A percentile compares a stretch with the other conserved stretches of the same genome.
These are phyloP conservation scores for Wickerhamiella brachini DNA, from an alignment of 805 yeast genomes.

Conservation along the genomic window DNA sequence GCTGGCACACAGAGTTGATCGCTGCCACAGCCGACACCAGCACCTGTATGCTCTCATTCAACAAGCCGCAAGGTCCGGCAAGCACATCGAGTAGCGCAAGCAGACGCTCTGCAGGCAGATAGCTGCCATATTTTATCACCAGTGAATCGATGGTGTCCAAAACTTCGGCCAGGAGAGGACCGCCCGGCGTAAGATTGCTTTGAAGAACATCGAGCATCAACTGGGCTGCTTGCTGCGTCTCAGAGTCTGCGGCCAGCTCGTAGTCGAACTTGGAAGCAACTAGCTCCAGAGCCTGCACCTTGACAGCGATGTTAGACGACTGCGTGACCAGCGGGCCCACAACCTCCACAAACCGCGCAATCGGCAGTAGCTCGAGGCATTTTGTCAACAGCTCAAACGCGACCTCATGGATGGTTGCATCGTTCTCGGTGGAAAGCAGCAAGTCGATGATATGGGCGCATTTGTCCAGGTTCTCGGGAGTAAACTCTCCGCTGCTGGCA, in stretches of 20 bases:
- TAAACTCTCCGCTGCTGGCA: constrained; percentile 9
- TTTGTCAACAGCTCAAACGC: constrained; percentile 47
- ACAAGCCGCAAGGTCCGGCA: constrained; percentile 41
- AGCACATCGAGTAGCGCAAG: constrained; percentile 38
- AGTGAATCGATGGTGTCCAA: constrained; percentile 32
- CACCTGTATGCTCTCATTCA: constrained; percentile 42
- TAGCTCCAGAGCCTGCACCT: constrained; percentile 47
- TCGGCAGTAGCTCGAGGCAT: constrained; percentile 58
- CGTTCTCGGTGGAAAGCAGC: constrained; percentile 13
- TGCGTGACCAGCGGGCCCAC: constrained; percentile 30
- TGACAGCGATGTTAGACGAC: constrained; percentile 34
- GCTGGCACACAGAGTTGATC: constrained; percentile 53
- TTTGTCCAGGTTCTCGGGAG: constrained; percentile 10
- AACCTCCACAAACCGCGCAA: constrained; percentile 54
- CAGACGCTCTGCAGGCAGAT: constrained; percentile 29
- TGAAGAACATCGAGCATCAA: constrained; percentile 38
- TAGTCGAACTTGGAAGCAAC: constrained; percentile 54
- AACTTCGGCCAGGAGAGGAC: constrained; percentile 13
- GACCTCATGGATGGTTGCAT: constrained; percentile 27
- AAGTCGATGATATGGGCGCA: constrained; percentile 17
- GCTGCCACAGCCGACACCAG: constrained; percentile 61
- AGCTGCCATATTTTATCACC: constrained; percentile 45
- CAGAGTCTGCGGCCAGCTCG: constrained; percentile 42
- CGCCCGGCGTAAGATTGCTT: constrained; percentile 23
- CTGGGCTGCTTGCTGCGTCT: constrained; percentile 38